Conservation (phyloP, 2,329 filamentous ascomycete species). For the Westerdykella sp. region DNA sequence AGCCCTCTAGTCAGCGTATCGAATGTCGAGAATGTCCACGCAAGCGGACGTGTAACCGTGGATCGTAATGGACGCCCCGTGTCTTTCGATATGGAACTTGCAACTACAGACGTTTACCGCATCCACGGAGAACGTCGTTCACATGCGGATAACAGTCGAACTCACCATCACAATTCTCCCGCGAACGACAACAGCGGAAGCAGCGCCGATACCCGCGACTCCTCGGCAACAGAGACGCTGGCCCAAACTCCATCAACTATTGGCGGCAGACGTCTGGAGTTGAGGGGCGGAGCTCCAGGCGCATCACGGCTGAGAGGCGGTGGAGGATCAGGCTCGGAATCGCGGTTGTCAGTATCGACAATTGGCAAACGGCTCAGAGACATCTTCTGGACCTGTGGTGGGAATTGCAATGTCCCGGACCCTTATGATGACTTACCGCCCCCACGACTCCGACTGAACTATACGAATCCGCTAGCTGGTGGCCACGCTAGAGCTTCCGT, state of each 20-base stretch:
- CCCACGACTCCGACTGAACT: neutral
- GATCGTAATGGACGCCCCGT: neutral
- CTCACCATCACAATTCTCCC: neutral
- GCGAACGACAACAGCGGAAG: neutral
- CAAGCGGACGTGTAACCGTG: neutral
- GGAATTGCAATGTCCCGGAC: too few relatives aligned
- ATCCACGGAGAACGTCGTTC: too few relatives aligned
- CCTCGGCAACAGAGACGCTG: too few relatives aligned
- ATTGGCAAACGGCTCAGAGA: too few relatives aligned
- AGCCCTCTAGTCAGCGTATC: neutral
- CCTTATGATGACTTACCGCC: too few relatives aligned
- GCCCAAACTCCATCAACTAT: slow-evolving; percentile 1
- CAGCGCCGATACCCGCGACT: too few relatives aligned
- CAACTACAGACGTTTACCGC: neutral
- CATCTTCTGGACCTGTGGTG: too few relatives aligned
- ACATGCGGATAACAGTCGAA: too few relatives aligned
- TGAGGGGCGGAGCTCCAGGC: slow-evolving; percentile 3
- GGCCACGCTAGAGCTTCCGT: neutral
- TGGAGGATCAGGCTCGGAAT: neutral
- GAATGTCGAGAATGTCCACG: neutral
- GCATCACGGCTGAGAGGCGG: slow-evolving; percentile 10
- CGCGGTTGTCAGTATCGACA: too few relatives aligned
- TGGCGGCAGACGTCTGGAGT: slow-evolving; percentile 3
- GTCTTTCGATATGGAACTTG: neutral
- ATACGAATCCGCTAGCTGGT: neutral